Conservation (phyloP, 345 rosid genomes). For the Balakata baccata region DNA sequence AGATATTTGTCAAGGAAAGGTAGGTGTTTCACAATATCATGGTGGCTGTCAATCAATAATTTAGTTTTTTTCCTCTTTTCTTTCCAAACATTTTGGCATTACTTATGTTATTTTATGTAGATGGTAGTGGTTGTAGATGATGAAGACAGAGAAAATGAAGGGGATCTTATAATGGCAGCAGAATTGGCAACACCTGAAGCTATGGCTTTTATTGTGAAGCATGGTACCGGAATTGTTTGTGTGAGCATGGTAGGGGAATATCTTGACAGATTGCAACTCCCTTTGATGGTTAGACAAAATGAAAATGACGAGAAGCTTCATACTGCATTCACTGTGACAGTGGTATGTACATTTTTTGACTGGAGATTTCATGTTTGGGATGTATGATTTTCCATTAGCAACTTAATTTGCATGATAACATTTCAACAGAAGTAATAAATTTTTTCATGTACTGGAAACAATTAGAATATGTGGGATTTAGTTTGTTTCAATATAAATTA, state of each 20-base stretch:
- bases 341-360: conserved; percentile 46
- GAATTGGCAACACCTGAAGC: conserved; percentile 79
- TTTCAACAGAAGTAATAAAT: too few relatives aligned
- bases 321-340: conserved; percentile 90
- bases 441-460: too few relatives aligned
- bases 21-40: conserved; percentile 17
- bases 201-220: conserved; percentile 93
- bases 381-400: too few relatives aligned
- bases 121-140: conserved; percentile 88
- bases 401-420: too few relatives aligned
- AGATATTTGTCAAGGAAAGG: conserved; percentile 92
- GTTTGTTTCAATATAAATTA: too few relatives aligned
- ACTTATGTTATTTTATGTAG: conserved; percentile 42
- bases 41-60: background rate
- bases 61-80: background rate
- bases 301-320: conserved; percentile 81
- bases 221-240: conserved; percentile 86
- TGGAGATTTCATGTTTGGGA: background rate
- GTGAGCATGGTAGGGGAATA: conserved; percentile 81
- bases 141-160: conserved; percentile 95
- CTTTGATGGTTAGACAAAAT: conserved; percentile 74
- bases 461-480: too few relatives aligned
- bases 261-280: conserved; percentile 77
- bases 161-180: conserved; percentile 90
- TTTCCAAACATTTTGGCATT: background rate